A percentile compares a stretch with the other conserved stretches of the same genome.
Evolutionary conservation across 2,329 filamentous ascomycete genomes (phyloP).

Genomic region (Massarina eburnea): DNA sequence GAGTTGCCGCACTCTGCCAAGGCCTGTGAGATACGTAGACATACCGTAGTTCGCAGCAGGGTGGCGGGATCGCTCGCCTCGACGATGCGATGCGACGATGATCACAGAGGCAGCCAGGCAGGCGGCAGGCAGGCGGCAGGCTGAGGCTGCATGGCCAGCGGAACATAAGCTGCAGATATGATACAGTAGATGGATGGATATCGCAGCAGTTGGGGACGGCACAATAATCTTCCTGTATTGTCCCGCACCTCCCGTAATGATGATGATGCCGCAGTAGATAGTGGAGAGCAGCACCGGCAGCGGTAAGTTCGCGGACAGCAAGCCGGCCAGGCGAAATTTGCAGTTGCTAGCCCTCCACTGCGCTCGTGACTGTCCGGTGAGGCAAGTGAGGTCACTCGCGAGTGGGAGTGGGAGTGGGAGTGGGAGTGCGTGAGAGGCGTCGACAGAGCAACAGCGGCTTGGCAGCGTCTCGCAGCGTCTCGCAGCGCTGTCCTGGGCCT

Average conservation of each 20-base stretch:
- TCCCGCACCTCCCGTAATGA: not conserved
- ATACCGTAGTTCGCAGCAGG: constrained; percentile 12
- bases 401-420: too few species aligned
- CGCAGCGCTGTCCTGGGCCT: not conserved
- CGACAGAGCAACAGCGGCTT: too few species aligned
- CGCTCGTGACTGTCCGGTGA: not conserved
- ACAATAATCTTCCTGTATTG: constrained; percentile 7
- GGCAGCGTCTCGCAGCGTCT: too few species aligned
- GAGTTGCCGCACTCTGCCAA: constrained; percentile 11
- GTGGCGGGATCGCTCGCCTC: constrained; percentile 4
- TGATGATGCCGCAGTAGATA: too few species aligned
- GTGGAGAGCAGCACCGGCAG: too few species aligned
- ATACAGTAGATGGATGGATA: not conserved
- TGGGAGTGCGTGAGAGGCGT: too few species aligned
- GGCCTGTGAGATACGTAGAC: constrained; percentile 16
- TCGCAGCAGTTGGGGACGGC: not conserved
- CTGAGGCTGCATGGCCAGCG: not conserved
- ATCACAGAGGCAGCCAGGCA: not conserved
- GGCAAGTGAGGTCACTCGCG: too few species aligned
- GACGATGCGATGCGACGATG: not conserved
- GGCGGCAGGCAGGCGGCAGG: not conserved
- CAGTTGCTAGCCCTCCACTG: too few species aligned
- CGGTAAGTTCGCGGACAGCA: not conserved
- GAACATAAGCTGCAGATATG: constrained; percentile 4
- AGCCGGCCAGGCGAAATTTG: constrained; percentile 10